A percentile compares a stretch with the other conserved stretches of the same genome.
Conservation (phyloP, 768 basidiomycete genomes). For the Grammothele lineata region DNA sequence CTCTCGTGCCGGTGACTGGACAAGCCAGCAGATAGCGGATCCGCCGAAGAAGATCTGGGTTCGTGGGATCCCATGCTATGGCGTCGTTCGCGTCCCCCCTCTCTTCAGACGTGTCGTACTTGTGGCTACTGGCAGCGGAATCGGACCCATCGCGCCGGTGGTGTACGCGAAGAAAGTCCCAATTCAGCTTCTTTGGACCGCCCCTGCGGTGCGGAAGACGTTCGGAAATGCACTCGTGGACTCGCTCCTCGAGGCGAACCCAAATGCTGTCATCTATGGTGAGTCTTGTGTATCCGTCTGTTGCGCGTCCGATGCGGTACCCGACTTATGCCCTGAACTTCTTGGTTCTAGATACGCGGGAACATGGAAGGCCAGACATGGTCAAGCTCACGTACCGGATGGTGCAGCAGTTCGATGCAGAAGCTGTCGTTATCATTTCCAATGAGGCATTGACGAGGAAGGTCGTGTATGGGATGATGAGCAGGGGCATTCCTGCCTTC, state of each 20-base stretch:
- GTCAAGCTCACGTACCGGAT: conserved; percentile 27
- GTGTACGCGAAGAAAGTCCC: conserved; percentile 45
- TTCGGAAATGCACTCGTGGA: conserved; percentile 57
- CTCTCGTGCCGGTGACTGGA: conserved; percentile 54
- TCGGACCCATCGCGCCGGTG: conserved; percentile 51
- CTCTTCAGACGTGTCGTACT: conserved; percentile 49
- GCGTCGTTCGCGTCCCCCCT: conserved; percentile 47
- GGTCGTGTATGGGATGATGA: conserved; percentile 53
- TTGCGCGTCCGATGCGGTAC: too few relatives aligned
- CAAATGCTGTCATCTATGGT: conserved; percentile 52
- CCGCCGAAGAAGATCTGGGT: conserved; percentile 54
- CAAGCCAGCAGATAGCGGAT: conserved; percentile 41
- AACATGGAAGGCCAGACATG: conserved; percentile 29
- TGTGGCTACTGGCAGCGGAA: conserved; percentile 52
- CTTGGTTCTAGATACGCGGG: conserved; percentile 26
- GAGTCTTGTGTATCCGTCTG: conserved; percentile 9
- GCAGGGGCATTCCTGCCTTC: conserved; percentile 50
- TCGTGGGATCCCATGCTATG: conserved; percentile 48
- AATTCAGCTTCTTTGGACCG: conserved; percentile 52
- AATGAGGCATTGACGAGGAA: conserved; percentile 45
- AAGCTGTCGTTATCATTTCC: conserved; percentile 51
- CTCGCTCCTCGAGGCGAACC: conserved; percentile 42
- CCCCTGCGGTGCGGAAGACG: conserved; percentile 52
- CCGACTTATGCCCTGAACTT: too few relatives aligned
- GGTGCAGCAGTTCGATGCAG: conserved; percentile 28